Percentiles rank a stretch among this genome's conserved stretches.
These are phyloP conservation scores for Collybia nuda DNA, from an alignment of 768 basidiomycete genomes.

Conservation along the genomic window DNA sequence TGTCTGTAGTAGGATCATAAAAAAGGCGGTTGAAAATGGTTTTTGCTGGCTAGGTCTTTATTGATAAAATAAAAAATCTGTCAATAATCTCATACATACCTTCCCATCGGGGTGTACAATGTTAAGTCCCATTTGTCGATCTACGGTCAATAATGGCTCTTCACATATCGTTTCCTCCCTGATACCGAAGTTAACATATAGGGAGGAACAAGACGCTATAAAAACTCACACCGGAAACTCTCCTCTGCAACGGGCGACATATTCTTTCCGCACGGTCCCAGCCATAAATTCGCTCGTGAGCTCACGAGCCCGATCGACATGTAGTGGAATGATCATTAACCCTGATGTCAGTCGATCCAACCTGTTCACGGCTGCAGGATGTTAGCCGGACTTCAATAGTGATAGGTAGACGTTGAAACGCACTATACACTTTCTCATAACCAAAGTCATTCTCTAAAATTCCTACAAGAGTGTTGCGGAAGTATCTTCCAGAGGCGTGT, in stretches of 20 bases:
- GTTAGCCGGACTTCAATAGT: constrained; percentile 8
- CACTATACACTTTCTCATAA: constrained; percentile 80
- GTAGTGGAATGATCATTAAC: constrained; percentile 89
- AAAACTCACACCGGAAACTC: constrained; percentile 76
- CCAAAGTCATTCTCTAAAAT: constrained; percentile 85
- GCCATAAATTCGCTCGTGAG: constrained; percentile 82
- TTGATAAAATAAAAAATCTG: neutral
- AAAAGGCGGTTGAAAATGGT: constrained; percentile 84
- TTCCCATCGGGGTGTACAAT: constrained; percentile 96
- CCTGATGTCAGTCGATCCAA: constrained; percentile 94
- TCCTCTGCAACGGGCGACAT: constrained; percentile 85
- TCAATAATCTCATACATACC: constrained; percentile 40
- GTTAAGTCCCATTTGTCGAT: constrained; percentile 95
- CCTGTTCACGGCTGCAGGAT: constrained; percentile 81
- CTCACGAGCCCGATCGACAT: constrained; percentile 60
- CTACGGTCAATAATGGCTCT: constrained; percentile 85
- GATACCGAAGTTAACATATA: neutral
- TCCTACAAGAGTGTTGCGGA: constrained; percentile 83
- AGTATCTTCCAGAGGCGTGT: constrained; percentile 90
- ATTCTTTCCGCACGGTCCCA: constrained; percentile 86
- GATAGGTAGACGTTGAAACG: constrained; percentile 31
- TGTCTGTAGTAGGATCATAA: constrained; percentile 79
- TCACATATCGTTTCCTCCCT: constrained; percentile 86
- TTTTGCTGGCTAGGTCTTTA: constrained; percentile 63
- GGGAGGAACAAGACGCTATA: constrained; percentile 8